phyloP scores from a whole-genome alignment of 345 rosid genomes.

The Hibiscus tridactylites region DNA sequence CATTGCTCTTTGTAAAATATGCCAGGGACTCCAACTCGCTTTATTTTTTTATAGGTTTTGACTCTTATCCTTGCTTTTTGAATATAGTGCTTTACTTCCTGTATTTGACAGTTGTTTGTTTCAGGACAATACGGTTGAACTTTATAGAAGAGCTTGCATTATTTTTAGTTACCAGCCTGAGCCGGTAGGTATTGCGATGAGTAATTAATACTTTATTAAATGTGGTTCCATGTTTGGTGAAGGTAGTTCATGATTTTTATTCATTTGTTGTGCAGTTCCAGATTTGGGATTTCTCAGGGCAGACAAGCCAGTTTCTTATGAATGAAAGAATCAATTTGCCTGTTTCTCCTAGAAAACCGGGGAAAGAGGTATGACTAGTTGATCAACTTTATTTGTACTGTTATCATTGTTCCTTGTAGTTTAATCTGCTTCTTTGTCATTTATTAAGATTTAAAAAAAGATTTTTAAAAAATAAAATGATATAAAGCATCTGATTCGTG shows the following conservation, averaged over 20 bases:
- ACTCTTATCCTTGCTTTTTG: slow-evolving; percentile 2
- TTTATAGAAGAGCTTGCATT: slow-evolving; percentile 45
- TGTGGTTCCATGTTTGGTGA: background rate
- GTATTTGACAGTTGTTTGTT: slow-evolving; percentile 10
- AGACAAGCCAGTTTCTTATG: slow-evolving; percentile 32
- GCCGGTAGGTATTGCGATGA: slow-evolving; percentile 33
- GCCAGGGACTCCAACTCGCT: background rate
- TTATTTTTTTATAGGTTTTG: slow-evolving; percentile 3
- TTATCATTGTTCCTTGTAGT: too few relatives aligned
- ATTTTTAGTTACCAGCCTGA: slow-evolving; percentile 37
- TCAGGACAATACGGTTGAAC: slow-evolving; percentile 44
- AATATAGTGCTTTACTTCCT: background rate
- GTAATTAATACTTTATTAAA: background rate
- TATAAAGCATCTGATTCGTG: background rate
- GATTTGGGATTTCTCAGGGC: slow-evolving; percentile 64
- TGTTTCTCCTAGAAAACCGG: slow-evolving; percentile 24
- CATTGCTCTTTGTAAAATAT: slow-evolving; percentile 4
- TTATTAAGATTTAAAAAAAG: background rate
- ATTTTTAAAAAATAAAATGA: too few relatives aligned
- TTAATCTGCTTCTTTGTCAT: background rate
- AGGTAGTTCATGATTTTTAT: background rate
- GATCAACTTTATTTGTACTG: background rate
- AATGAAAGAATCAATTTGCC: slow-evolving; percentile 24
- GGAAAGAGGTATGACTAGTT: slow-evolving; percentile 40
- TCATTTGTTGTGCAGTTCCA: slow-evolving; percentile 35